Conservation (phyloP, 306 rosid genomes). For the Casuarina glauca region DNA sequence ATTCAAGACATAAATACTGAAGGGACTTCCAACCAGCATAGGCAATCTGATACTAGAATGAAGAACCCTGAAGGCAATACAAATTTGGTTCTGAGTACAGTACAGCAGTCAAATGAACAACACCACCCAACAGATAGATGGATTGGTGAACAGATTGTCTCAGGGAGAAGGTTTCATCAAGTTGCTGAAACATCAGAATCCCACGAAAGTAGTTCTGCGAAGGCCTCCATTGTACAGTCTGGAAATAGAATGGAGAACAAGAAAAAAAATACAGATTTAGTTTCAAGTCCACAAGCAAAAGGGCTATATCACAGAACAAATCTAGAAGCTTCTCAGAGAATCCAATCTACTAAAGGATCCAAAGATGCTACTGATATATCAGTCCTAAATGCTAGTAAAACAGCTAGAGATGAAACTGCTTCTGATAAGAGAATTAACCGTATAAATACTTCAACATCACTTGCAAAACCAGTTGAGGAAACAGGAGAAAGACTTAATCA, state of each 20-base stretch:
- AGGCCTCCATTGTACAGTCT: constrained; percentile 35
- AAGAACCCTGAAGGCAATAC: constrained; percentile 38
- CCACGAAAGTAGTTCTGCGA: constrained; percentile 37
- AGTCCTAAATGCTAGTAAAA: constrained; percentile 39
- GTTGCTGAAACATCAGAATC: constrained; percentile 46
- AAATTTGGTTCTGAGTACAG: constrained; percentile 32
- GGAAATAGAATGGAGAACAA: constrained; percentile 40
- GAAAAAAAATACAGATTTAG: constrained; percentile 39
- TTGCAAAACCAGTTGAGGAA: constrained; percentile 38
- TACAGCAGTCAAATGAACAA: constrained; percentile 44
- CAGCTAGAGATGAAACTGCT: constrained; percentile 36
- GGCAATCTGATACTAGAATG: constrained; percentile 34
- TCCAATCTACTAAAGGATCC: constrained; percentile 48
- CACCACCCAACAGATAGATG: constrained; percentile 39
- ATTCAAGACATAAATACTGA: constrained; percentile 42
- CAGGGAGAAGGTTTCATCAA: constrained; percentile 46
- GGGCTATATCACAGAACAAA: constrained; percentile 27
- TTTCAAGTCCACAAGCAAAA: constrained; percentile 33
- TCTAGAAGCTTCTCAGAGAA: constrained; percentile 43
- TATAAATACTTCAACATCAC: constrained; percentile 35
- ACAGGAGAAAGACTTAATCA: constrained; percentile 50
- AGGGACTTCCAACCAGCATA: constrained; percentile 34
- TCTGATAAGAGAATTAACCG: constrained; percentile 38
- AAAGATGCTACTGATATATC: constrained; percentile 35
- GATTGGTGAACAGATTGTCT: constrained; percentile 28